Conservation (phyloP, 2,329 filamentous ascomycete genomes). For the Myriosclerotinia scirpicola region DNA sequence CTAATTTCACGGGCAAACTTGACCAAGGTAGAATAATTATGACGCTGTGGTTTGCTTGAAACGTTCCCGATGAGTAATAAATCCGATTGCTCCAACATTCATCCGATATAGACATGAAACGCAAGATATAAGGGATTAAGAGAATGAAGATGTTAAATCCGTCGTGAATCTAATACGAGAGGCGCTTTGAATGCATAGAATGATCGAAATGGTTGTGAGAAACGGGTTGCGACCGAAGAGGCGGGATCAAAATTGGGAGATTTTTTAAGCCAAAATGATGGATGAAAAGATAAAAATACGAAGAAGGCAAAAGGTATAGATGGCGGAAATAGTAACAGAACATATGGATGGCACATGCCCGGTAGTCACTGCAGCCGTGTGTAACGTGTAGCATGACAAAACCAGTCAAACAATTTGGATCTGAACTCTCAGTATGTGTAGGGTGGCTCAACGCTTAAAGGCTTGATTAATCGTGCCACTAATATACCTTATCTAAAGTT, state of each 20-base stretch:
- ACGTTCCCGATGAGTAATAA: neutral
- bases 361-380: slow-evolving; percentile 22
- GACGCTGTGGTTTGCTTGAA: neutral
- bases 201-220: neutral
- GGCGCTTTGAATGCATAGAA: neutral
- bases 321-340: slow-evolving; percentile 48
- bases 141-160: neutral
- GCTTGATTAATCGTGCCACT: neutral
- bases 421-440: neutral
- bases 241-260: slow-evolving; percentile 1
- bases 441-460: slow-evolving; percentile 8
- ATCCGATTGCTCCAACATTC: slow-evolving; percentile 3
- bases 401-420: slow-evolving; percentile 12
- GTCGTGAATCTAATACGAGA: neutral
- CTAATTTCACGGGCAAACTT: slow-evolving; percentile 54
- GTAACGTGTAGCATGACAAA: slow-evolving; percentile 19
- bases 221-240: slow-evolving; percentile 9
- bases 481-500: slow-evolving; percentile 5
- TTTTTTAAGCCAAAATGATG: neutral
- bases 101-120: slow-evolving; percentile 15
- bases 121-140: slow-evolving; percentile 10
- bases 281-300: slow-evolving; percentile 46
- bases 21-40: slow-evolving; percentile 44
- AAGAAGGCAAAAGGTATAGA: slow-evolving; percentile 39
- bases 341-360: slow-evolving; percentile 59